Evolutionary conservation across 2,329 filamentous ascomycete species (phyloP).

Genomic region (Penicillium digitatum): DNA sequence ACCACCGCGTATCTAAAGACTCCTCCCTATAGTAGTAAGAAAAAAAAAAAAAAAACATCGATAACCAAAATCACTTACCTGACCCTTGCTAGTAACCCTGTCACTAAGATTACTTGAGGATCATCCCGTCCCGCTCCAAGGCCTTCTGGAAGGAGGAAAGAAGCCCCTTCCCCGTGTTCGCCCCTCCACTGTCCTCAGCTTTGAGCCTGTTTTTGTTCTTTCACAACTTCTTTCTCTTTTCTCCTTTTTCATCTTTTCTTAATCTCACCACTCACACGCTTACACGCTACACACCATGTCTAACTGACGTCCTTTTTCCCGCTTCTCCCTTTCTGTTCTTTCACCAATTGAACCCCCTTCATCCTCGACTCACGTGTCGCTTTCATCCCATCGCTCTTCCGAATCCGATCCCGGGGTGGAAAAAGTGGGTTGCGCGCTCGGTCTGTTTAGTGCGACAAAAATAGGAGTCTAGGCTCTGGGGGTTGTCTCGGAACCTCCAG

Average conservation of each 20-base stretch:
- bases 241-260: slow-evolving; percentile 7
- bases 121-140: slow-evolving; percentile 24
- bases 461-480: slow-evolving; percentile 5
- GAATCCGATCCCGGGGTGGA: not conserved
- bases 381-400: not conserved
- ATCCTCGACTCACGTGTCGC: slow-evolving; percentile 7
- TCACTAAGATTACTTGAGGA: slow-evolving; percentile 12
- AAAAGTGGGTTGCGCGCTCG: slow-evolving; percentile 7
- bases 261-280: slow-evolving; percentile 1
- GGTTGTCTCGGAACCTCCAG: slow-evolving; percentile 23
- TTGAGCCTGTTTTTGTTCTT: slow-evolving; percentile 3
- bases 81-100: not conserved
- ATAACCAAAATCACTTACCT: not conserved
- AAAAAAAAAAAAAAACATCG: not conserved
- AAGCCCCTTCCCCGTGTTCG: slow-evolving; percentile 25
- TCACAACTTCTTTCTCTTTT: slow-evolving; percentile 6
- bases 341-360: slow-evolving; percentile 7
- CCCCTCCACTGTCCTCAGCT: slow-evolving; percentile 14
- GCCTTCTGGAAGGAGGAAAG: slow-evolving; percentile 24
- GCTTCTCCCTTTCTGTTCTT: slow-evolving; percentile 1
- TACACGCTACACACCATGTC: slow-evolving; percentile 8
- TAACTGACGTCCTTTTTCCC: slow-evolving; percentile 15
- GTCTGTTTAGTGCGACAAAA: slow-evolving; percentile 1
- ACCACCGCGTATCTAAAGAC: not conserved
- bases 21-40: not conserved